A percentile compares a stretch with the other conserved stretches of the same genome.
phyloP scores from a whole-genome alignment of 345 rosid species.

The Salix purpurea region DNA sequence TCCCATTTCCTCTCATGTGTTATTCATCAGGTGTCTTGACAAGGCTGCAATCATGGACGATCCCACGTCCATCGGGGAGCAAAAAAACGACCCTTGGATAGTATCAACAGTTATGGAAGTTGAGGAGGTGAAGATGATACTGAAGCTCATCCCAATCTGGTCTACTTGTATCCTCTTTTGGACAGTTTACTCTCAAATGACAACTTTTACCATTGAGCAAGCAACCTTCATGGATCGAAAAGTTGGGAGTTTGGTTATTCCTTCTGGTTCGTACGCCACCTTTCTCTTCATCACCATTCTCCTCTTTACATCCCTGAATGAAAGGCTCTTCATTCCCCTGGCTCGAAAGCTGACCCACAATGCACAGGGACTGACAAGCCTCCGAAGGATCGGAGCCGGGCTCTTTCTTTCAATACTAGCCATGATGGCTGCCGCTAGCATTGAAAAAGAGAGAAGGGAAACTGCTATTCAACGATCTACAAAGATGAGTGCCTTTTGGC shows the following conservation, averaged over 20 bases:
- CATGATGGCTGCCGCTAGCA: constrained; percentile 59
- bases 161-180: constrained; percentile 83
- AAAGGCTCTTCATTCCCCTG: constrained; percentile 63
- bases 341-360: constrained; percentile 50
- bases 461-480: constrained; percentile 19
- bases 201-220: constrained; percentile 81
- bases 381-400: constrained; percentile 80
- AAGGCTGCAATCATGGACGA: constrained; percentile 62
- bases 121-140: constrained; percentile 78
- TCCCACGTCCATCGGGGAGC: constrained; percentile 17
- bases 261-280: constrained; percentile 63
- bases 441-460: constrained; percentile 58
- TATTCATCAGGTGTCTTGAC: constrained; percentile 55
- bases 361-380: constrained; percentile 72
- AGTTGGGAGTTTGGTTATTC: constrained; percentile 50
- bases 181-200: constrained; percentile 95
- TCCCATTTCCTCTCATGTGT: constrained; percentile 2
- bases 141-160: constrained; percentile 80
- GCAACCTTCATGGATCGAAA: constrained; percentile 67
- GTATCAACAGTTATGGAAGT: constrained; percentile 73
- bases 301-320: constrained; percentile 78
- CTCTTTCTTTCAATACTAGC: constrained; percentile 59
- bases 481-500: constrained; percentile 67
- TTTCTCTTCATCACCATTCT: constrained; percentile 69
- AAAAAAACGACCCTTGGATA: constrained; percentile 47